A percentile compares a stretch with the other conserved stretches of the same genome.
Evolutionary conservation across 2,329 filamentous ascomycete species (phyloP).

Genomic region (Ophiostoma quercus): DNA sequence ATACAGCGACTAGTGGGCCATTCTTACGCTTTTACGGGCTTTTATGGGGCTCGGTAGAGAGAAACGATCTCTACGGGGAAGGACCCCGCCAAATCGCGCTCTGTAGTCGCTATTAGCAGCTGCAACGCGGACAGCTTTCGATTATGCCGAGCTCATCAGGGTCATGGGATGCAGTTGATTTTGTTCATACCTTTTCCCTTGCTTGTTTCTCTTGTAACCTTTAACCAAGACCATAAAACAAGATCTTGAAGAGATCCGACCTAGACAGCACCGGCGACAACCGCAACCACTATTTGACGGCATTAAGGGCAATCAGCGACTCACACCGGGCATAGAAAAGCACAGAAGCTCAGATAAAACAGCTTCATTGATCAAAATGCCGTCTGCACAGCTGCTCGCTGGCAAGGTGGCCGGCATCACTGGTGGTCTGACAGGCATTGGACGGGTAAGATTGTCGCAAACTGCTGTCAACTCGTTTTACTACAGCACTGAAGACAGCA

Average conservation of each 20-base stretch:
- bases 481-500: too few species aligned
- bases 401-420: conserved; percentile 26
- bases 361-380: conserved; percentile 4
- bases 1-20: conserved; percentile 1
- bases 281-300: background rate
- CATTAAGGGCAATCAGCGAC: background rate
- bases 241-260: background rate
- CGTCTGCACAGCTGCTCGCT: conserved; percentile 24
- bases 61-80: conserved; percentile 1
- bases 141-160: conserved; percentile 1
- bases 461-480: background rate
- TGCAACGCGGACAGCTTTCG: conserved; percentile 3
- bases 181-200: background rate
- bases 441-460: conserved; percentile 17
- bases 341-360: too few species aligned
- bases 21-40: background rate
- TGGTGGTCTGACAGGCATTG: conserved; percentile 26
- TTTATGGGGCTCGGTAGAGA: background rate
- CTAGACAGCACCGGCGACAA: background rate
- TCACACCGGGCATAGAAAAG: background rate
- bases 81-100: conserved; percentile 14
- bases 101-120: background rate
- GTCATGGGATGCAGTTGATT: background rate
- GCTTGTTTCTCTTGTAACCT: background rate
- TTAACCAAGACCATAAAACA: background rate